Conservation (phyloP, 2,329 filamentous ascomycete species). For the Epichloe aotearoae region DNA sequence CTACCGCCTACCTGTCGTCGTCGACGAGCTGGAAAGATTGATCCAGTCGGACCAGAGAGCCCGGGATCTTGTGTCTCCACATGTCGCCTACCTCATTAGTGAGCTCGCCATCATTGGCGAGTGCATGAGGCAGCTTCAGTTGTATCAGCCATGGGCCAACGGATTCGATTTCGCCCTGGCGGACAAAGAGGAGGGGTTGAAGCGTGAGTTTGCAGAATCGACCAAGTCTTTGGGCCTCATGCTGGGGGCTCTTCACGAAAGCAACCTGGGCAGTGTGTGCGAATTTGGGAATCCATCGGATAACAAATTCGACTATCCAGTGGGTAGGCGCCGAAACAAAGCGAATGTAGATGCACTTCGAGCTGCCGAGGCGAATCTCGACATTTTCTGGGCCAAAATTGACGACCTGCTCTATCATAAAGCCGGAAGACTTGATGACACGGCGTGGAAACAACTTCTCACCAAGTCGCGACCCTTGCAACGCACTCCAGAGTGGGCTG, state of each 20-base stretch:
- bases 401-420: neutral
- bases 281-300: constrained; percentile 20
- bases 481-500: constrained; percentile 36
- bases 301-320: constrained; percentile 28
- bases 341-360: constrained; percentile 31
- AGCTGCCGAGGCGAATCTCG: constrained; percentile 25
- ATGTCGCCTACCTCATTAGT: constrained; percentile 23
- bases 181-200: constrained; percentile 13
- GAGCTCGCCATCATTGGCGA: constrained; percentile 33
- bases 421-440: constrained; percentile 1
- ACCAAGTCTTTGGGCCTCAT: constrained; percentile 8
- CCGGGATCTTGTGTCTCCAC: constrained; percentile 23
- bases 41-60: constrained; percentile 23
- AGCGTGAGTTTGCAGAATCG: constrained; percentile 12
- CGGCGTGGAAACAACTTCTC: constrained; percentile 13
- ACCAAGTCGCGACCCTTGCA: constrained; percentile 24
- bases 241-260: constrained; percentile 7
- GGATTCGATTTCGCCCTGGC: constrained; percentile 21
- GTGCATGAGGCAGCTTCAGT: constrained; percentile 29
- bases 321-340: constrained; percentile 30
- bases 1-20: constrained; percentile 18
- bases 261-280: constrained; percentile 5
- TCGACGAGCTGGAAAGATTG: constrained; percentile 37
- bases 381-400: constrained; percentile 4
- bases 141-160: constrained; percentile 35